These are phyloP conservation scores for Tilletia walkeri DNA, from an alignment of 1,284 basidiomycete species.

Conservation along the genomic window DNA sequence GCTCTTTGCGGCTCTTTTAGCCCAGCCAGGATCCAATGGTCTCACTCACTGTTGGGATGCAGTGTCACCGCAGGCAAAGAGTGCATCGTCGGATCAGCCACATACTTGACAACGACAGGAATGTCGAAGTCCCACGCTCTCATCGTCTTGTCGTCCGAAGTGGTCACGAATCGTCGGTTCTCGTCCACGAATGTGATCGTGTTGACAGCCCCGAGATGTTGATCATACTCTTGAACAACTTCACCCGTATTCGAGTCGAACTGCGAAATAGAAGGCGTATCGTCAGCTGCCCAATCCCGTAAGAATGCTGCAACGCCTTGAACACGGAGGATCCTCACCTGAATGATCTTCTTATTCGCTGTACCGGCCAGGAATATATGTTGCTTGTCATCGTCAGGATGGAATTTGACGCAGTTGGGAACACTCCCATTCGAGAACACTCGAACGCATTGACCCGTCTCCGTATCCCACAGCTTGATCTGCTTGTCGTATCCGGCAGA, in stretches of 20 bases:
- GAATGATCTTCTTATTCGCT: constrained; percentile 98
- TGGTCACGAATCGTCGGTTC: constrained; percentile 93
- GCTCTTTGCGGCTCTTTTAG: background rate
- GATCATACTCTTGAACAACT: constrained; percentile 96
- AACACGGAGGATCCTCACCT: constrained; percentile 59
- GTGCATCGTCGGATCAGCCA: constrained; percentile 98
- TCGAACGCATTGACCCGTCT: constrained; percentile 91
- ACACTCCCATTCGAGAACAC: constrained; percentile 96
- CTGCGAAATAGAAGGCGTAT: constrained; percentile 58
- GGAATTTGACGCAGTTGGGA: constrained; percentile 89
- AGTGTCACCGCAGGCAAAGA: constrained; percentile 96
- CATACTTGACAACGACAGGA: constrained; percentile 98
- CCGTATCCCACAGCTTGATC: constrained; percentile 99
- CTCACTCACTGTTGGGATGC: constrained; percentile 82
- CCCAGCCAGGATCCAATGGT: background rate
- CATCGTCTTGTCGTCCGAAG: constrained; percentile 98
- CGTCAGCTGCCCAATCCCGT: background rate
- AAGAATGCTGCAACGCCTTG: background rate
- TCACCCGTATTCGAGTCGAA: constrained; percentile 91
- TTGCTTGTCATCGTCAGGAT: constrained; percentile 94
- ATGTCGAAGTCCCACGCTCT: constrained; percentile 89
- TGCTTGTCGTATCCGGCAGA: constrained; percentile 92
- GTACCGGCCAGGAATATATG: constrained; percentile 95
- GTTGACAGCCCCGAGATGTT: constrained; percentile 96
- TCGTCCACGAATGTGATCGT: constrained; percentile 97